Conservation (phyloP, 2,329 filamentous ascomycete genomes). For the Colletotrichum filicis region DNA sequence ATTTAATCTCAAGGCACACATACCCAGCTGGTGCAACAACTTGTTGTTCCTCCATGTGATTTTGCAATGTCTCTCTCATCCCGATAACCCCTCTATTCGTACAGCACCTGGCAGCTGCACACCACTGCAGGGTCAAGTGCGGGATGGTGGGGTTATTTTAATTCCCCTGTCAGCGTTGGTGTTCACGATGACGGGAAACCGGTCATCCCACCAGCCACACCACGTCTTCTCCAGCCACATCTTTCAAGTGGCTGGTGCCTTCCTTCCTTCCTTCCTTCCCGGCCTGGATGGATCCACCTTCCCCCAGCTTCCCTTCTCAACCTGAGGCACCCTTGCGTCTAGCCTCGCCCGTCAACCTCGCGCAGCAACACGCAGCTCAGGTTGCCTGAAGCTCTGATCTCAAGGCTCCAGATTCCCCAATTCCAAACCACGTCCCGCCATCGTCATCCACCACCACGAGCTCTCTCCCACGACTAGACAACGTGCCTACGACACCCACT, state of each 20-base stretch:
- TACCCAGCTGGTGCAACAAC: neutral
- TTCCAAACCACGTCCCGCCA: constrained; percentile 38
- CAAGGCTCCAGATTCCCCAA: constrained; percentile 34
- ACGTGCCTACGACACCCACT: constrained; percentile 8
- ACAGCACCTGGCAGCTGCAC: constrained; percentile 29
- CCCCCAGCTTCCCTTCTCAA: neutral
- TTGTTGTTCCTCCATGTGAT: neutral
- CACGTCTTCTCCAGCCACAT: neutral
- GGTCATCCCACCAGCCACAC: constrained; percentile 3
- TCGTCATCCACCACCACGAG: constrained; percentile 28
- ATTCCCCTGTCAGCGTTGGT: constrained; percentile 6
- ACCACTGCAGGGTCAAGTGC: constrained; percentile 29
- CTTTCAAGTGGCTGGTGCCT: neutral
- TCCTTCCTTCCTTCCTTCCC: neutral
- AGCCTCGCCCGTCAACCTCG: constrained; percentile 32
- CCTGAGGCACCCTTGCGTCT: constrained; percentile 31
- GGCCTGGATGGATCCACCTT: too few relatives aligned
- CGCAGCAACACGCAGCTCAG: constrained; percentile 38
- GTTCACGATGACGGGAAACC: neutral
- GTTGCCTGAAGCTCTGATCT: constrained; percentile 38
- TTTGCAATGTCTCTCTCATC: neutral
- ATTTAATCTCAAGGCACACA: accelerated
- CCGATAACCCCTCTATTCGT: neutral
- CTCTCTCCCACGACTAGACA: constrained; percentile 8
- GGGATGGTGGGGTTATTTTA: constrained; percentile 28